Percentiles rank a stretch among this genome's conserved stretches.
phyloP scores from a whole-genome alignment of 225 moss, liverwort and hornwort genomes.

The Anthoceros angustus region DNA sequence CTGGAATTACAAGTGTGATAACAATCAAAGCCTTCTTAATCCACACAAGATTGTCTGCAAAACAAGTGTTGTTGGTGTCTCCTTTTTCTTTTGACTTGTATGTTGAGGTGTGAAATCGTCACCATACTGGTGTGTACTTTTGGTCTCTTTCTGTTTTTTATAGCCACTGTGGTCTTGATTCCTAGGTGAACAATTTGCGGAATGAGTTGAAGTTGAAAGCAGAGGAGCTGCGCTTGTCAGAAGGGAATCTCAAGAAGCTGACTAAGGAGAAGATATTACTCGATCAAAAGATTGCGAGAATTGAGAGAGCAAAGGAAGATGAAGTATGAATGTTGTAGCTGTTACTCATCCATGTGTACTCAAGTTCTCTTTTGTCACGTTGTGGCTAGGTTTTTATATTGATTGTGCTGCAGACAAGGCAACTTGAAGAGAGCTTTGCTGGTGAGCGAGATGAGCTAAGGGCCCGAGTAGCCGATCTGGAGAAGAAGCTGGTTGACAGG shows the following conservation, averaged over 20 bases:
- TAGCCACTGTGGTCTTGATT: not conserved
- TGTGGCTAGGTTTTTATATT: not conserved
- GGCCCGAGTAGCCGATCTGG: constrained; percentile 52
- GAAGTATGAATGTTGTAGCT: constrained; percentile 32
- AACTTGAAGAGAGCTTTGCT: constrained; percentile 73
- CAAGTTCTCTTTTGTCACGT: not conserved
- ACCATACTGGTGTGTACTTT: not conserved
- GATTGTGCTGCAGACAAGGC: constrained; percentile 38
- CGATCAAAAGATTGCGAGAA: constrained; percentile 72
- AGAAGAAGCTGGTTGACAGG: constrained; percentile 74
- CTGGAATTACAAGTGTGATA: constrained; percentile 55
- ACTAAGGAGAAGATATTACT: constrained; percentile 75
- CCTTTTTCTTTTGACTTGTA: not conserved
- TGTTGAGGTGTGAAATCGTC: not conserved
- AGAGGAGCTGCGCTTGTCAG: constrained; percentile 65
- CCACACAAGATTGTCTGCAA: not conserved
- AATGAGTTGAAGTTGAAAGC: constrained; percentile 48
- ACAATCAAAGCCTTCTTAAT: not conserved
- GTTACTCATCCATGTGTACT: not conserved
- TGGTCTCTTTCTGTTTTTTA: not conserved
- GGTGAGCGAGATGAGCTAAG: constrained; percentile 73
- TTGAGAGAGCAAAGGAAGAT: constrained; percentile 63
- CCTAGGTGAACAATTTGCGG: constrained; percentile 59
- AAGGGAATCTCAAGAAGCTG: constrained; percentile 46
- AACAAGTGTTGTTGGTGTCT: not conserved